Evolutionary conservation across 768 basidiomycete species (phyloP).

Genomic region (Macrolepiota albuminosa): DNA sequence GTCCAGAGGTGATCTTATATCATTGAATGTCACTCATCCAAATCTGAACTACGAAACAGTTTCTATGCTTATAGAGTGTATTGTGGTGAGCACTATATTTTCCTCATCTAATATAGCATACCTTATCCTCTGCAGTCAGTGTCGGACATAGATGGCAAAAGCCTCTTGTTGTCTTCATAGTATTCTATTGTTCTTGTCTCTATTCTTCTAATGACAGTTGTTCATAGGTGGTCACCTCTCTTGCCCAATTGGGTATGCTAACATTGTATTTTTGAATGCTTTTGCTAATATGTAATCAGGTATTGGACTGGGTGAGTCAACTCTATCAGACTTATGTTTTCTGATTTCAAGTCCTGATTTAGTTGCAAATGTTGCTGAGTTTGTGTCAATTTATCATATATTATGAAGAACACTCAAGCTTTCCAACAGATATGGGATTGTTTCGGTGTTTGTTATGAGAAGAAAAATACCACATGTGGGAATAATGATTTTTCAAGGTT

Average conservation of each 20-base stretch:
- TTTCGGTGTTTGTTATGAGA: background rate
- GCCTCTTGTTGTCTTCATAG: background rate
- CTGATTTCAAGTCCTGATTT: background rate
- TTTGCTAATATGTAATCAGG: background rate
- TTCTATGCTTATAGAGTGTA: background rate
- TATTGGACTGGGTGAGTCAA: background rate
- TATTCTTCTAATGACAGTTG: background rate
- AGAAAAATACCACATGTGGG: background rate
- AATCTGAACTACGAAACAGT: background rate
- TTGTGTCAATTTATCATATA: background rate
- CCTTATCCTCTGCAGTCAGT: background rate
- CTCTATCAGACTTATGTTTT: background rate
- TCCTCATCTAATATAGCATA: background rate
- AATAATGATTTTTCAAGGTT: background rate
- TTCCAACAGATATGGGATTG: background rate
- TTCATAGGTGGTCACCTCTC: too few species aligned
- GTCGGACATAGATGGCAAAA: background rate
- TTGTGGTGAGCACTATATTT: background rate
- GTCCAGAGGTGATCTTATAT: background rate
- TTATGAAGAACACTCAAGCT: too few species aligned
- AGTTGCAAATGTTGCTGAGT: background rate
- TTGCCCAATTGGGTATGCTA: too few species aligned
- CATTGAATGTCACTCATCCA: background rate
- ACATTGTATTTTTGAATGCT: background rate
- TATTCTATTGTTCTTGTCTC: background rate